Percentiles rank a stretch among this genome's conserved stretches.
phyloP scores from a whole-genome alignment of 306 rosid species.

The Nissolia schottii region DNA sequence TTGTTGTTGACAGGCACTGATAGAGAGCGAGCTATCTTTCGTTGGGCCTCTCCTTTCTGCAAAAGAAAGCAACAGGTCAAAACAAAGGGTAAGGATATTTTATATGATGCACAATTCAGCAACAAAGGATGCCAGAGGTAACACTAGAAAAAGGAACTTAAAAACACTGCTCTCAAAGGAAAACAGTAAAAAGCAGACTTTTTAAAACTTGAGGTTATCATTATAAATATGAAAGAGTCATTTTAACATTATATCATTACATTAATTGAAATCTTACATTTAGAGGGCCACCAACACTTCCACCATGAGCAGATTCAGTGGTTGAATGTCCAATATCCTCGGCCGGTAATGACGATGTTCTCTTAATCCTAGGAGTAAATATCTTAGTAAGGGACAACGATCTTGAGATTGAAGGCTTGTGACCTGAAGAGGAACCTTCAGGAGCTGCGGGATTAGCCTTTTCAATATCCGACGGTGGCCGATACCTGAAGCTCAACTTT shows the following conservation, averaged over 20 bases:
- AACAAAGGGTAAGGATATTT: background rate
- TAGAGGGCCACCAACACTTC: slow-evolving; percentile 49
- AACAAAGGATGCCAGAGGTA: background rate
- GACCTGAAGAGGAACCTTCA: slow-evolving; percentile 50
- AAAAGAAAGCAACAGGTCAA: slow-evolving; percentile 15
- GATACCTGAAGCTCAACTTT: slow-evolving; percentile 75
- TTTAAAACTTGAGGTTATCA: background rate
- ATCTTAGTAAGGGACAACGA: slow-evolving; percentile 73
- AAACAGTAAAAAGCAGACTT: background rate
- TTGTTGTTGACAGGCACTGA: slow-evolving; percentile 77
- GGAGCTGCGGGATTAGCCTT: slow-evolving; percentile 40
- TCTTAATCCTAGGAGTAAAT: slow-evolving; percentile 82
- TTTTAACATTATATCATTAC: background rate
- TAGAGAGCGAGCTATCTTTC: slow-evolving; percentile 78
- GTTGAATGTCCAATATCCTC: slow-evolving; percentile 56
- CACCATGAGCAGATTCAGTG: slow-evolving; percentile 65
- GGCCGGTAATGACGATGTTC: slow-evolving; percentile 83
- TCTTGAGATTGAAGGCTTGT: slow-evolving; percentile 64
- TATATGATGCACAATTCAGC: background rate
- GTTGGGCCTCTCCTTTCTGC: slow-evolving; percentile 60
- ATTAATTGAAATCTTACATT: slow-evolving; percentile 42
- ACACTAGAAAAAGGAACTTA: background rate
- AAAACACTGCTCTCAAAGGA: background rate
- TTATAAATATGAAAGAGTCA: background rate
- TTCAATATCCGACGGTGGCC: slow-evolving; percentile 57